Base-by-base conservation (phyloP, 163 green algal genomes). In the Volvox carteri region DNA sequence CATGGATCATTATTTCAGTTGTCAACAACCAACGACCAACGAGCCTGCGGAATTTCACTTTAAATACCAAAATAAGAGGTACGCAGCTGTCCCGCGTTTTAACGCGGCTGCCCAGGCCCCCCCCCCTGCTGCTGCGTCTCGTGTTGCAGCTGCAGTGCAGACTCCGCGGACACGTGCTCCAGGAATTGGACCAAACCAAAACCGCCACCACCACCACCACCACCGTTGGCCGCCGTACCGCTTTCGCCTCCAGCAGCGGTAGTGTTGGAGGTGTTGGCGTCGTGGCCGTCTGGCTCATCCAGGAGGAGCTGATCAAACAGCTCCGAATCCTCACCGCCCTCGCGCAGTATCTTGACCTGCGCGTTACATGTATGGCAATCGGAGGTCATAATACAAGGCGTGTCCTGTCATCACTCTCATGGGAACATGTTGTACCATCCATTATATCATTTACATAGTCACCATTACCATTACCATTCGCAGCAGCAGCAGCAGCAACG, bases 271-370 rank as follows among this genome's bases (percentile, higher is more conserved):
- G 37, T 50, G 39, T 5, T 11, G 19, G n/a, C 42, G 62, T 78
- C 46, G 46, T 88, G 58, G 18, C 75, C 80, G 72, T 94, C 93
- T 0, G 91, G 90, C 62, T 95, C 92, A 72, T 96, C 93, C 52
- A 95, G 90, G 67, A 96, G 86, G 56, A 94, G 80, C 73, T 90
- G 84, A 25, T 92, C 75, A 46, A 95, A 96, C 67, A 95, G 75
- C 19, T 91, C 84, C 0, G 86, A 76, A 23, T 91, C 92, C 37
- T 91, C 88, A 25, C 73, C 87, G 30, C 92, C 93, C 70, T 95
- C 92, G 14, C 89, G 67, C 30, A 95, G 60, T 23, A 93, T 76
- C 75, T 91, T 85, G 30, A 95, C 90, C 76, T 94, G 83, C 14
- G 30, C 12, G 62, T 42, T 41, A 39, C 62, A 39, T 5, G 62